phyloP scores from a whole-genome alignment of 371 early-diverging fungal species.

The Mortierella sp. region DNA sequence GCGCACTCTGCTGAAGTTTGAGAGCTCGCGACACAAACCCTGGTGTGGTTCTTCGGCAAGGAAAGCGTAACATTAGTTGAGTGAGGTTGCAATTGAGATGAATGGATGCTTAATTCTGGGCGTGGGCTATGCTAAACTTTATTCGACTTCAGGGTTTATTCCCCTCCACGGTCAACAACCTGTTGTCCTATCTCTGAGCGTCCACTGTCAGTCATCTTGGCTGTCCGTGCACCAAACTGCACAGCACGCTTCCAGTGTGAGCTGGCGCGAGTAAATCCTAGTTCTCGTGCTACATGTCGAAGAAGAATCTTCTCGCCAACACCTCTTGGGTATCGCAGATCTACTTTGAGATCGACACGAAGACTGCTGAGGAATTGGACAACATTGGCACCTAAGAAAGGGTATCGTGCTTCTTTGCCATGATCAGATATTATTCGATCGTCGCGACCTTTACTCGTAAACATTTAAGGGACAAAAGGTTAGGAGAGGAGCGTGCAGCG shows the following conservation, averaged over 20 bases:
- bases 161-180: constrained; percentile 26
- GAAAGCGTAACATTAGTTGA: neutral
- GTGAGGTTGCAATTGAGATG: neutral
- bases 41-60: neutral
- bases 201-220: constrained; percentile 86
- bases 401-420: constrained; percentile 91
- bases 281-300: constrained; percentile 69
- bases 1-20: neutral
- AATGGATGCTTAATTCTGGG: neutral
- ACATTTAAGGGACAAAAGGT: neutral
- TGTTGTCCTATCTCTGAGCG: constrained; percentile 74
- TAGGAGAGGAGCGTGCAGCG: neutral
- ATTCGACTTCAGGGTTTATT: neutral
- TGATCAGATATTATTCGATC: constrained; percentile 94
- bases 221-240: constrained; percentile 96
- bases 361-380: constrained; percentile 75
- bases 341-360: constrained; percentile 86
- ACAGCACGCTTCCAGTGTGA: constrained; percentile 90
- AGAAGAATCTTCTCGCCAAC: constrained; percentile 94
- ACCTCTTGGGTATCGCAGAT: constrained; percentile 83
- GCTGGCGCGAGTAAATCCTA: constrained; percentile 72
- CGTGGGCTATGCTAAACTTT: neutral
- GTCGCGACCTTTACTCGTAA: constrained; percentile 79
- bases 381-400: constrained; percentile 84
- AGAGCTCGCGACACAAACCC: neutral